Conservation (phyloP, 140 eudicot species). For the Anethum foeniculum region DNA sequence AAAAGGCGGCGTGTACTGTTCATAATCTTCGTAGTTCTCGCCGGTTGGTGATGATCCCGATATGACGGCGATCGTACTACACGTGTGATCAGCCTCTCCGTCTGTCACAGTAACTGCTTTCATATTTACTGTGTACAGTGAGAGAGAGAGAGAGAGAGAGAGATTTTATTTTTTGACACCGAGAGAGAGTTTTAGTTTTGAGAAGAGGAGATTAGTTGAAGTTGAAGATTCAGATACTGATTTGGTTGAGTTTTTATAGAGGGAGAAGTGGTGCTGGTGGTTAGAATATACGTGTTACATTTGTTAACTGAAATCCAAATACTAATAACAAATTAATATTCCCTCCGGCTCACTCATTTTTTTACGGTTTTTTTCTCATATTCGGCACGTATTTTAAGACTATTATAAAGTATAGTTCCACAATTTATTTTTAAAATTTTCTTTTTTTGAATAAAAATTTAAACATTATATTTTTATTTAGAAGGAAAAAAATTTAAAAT, state of each 20-base stretch:
- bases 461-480: too few relatives aligned
- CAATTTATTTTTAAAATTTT: too few relatives aligned
- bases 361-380: too few relatives aligned
- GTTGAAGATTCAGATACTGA: slow-evolving; percentile 7
- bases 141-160: neutral
- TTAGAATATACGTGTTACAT: neutral
- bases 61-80: slow-evolving; percentile 9
- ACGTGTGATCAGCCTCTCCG: neutral
- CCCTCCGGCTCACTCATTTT: too few relatives aligned
- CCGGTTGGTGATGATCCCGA: neutral
- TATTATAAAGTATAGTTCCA: too few relatives aligned
- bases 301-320: neutral
- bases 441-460: too few relatives aligned
- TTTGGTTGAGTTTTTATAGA: neutral
- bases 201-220: neutral
- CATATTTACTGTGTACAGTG: neutral
- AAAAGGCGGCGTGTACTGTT: slow-evolving; percentile 54
- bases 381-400: too few relatives aligned
- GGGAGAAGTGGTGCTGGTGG: slow-evolving; percentile 9
- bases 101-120: neutral
- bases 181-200: neutral
- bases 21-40: slow-evolving; percentile 11
- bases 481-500: too few relatives aligned
- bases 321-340: too few relatives aligned
- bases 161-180: neutral